Base-by-base conservation (phyloP, 148 eudicot genomes). In the Pharnaceum exiguum region DNA sequence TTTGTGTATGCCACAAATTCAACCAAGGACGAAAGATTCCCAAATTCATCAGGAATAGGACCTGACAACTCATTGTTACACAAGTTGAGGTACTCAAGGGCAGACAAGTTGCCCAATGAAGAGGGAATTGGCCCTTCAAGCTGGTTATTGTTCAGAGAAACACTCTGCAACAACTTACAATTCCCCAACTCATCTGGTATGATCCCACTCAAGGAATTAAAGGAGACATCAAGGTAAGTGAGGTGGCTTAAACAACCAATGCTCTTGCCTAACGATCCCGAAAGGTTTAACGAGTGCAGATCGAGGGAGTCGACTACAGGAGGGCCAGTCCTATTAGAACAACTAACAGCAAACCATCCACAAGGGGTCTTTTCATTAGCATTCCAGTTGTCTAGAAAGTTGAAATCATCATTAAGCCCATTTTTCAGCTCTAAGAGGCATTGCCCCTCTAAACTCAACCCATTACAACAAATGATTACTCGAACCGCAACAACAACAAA, bases 61-160 rank as follows among this genome's bases (percentile, higher is more conserved):
- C 96, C 95, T 5, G 95, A 83, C 32, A 93, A 33, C 71, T 71
- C 61, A 67, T 93, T 93, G 56, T 93, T 89, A 83, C 95, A 93
- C 78, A 93, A 47, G 55, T 89, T 89, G 47, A 93, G 83, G 53
- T 77, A 55, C 27, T 50, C 51, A 46, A 93, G 57, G 57, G 56
- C 51, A 18, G 86, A 72, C 74, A 93, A 65, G 11, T 66, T 73
- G 17, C 95, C 82, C 52, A 88, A 59, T 61, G 86, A 83, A 39
- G 79, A 53, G 29, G 99, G 99, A 37, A 93, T 88, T 42, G 62
- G 55, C 33, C 96, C 96, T 31, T 65, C 55, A 31, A 93, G 77
- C 56, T 72, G 62, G 62, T 89, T 93, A 43, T 82, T 76, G 47
- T 82, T 79, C 70, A 93, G 62, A 35, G 71, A 66, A 13, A 93